Evolutionary conservation across 495 filamentous ascomycete species (phyloP), one percentile per base, ranked within the genome.

Genomic region (Xylaria palmicola): DNA sequence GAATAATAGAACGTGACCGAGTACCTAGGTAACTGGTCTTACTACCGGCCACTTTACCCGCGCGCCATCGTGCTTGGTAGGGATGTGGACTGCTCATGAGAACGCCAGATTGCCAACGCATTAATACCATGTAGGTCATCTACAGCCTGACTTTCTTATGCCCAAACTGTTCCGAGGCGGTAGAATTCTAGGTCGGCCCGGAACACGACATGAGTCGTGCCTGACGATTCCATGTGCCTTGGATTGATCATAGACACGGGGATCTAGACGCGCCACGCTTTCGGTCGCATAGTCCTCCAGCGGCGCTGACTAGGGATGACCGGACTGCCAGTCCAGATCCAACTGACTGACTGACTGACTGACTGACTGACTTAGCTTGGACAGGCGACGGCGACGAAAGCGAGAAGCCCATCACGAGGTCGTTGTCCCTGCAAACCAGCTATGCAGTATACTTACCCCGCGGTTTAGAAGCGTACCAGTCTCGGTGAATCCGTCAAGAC

Each of bases 61-160:
- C 29, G 40, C 22, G n/a, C n/a, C n/a, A n/a, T n/a, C n/a, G n/a
- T n/a, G n/a, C 58, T 45, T 36, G 53, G 50, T 32, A 41, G 29
- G 49, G 34, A 54, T 53, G 26, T 30, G 12, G 29, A 30, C 40
- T 55, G 59, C 41, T 61, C 59, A 61, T 50, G 59, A 51, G 59
- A 43, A 47, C 59, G 50, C 39, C 27, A 40, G 22, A 54, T 48
- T 61, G 59, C 59, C 59, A 61, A 61, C 59, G 59, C 59, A 61
- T 44, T n/a, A n/a, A n/a, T n/a, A n/a, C n/a, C n/a, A 47, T 9
- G 40, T 29, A 19, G 59, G 55, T 61, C 59, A 61, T 61, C 49
- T 37, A 52, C 50, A 52, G 59, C 59, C 59, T 61, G 59, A 61
- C 59, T 50, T 54, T 61, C 49, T 20, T 48, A 26, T 49, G 17